Percentiles rank a stretch among this genome's conserved stretches.
These are phyloP conservation scores for Cryomyces minteri DNA, from an alignment of 495 filamentous ascomycete species.

Conservation along the genomic window DNA sequence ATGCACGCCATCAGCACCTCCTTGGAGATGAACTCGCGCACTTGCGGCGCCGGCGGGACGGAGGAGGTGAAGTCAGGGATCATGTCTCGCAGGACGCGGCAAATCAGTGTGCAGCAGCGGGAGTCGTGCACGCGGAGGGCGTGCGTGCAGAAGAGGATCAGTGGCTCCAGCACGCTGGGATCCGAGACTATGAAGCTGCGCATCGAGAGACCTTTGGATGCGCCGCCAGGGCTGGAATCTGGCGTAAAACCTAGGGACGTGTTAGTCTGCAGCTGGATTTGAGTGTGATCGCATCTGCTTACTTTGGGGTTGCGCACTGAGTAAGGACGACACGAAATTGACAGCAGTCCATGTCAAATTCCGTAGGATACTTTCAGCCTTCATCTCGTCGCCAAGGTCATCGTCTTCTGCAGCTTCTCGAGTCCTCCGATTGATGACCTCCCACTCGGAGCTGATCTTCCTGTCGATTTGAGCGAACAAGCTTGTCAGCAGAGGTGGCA, in stretches of 20 bases:
- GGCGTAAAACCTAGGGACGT: not conserved
- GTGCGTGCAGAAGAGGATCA: constrained; percentile 82
- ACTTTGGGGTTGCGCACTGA: constrained; percentile 51
- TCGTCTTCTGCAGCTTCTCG: constrained; percentile 44
- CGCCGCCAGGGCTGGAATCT: constrained; percentile 1
- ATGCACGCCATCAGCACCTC: constrained; percentile 72
- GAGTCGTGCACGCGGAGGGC: constrained; percentile 82
- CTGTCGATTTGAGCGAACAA: constrained; percentile 73
- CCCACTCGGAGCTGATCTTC: constrained; percentile 80
- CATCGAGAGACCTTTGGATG: constrained; percentile 30
- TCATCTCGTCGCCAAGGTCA: constrained; percentile 87
- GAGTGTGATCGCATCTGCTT: constrained; percentile 11
- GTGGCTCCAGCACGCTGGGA: constrained; percentile 60
- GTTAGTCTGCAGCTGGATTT: not conserved
- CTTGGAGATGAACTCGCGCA: constrained; percentile 78
- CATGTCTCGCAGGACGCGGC: constrained; percentile 67
- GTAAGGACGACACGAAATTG: constrained; percentile 69
- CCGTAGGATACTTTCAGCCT: constrained; percentile 88
- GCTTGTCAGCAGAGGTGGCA: constrained; percentile 66
- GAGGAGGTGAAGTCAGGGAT: constrained; percentile 53
- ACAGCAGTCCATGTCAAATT: constrained; percentile 84
- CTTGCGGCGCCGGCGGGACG: constrained; percentile 38
- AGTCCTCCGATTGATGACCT: constrained; percentile 39
- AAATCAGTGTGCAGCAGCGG: constrained; percentile 68
- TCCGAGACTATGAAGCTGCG: constrained; percentile 55